phyloP scores from a whole-genome alignment of 352 stramenopile genomes.

The Globisporangium camurandrum region DNA sequence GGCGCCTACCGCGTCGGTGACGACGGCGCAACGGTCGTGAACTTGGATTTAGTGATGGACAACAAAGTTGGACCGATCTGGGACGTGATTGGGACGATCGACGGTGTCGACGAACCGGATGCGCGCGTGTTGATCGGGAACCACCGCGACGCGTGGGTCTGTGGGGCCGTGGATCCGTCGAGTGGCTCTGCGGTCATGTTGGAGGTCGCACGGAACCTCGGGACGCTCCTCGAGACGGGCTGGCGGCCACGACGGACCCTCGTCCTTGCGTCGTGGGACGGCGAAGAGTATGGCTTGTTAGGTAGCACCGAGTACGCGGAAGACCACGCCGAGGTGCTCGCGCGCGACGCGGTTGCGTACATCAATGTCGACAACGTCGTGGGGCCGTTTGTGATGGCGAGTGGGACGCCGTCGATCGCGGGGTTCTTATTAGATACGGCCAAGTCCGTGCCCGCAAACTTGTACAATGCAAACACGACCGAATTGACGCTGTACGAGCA shows the following conservation, averaged over 20 bases:
- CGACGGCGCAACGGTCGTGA: conserved; percentile 46
- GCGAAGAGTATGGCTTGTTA: conserved; percentile 80
- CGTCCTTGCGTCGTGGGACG: conserved; percentile 77
- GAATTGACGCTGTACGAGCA: conserved; percentile 29
- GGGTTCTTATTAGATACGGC: conserved; percentile 45
- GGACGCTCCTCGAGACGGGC: conserved; percentile 45
- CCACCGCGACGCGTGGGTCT: conserved; percentile 89
- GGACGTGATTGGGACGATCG: conserved; percentile 84
- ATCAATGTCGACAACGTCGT: conserved; percentile 81
- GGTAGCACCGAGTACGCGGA: conserved; percentile 82
- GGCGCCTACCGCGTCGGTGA: conserved; percentile 70
- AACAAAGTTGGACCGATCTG: conserved; percentile 77
- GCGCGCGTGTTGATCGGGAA: conserved; percentile 84
- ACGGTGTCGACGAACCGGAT: conserved; percentile 44
- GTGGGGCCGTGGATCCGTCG: conserved; percentile 80
- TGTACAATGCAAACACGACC: conserved; percentile 21
- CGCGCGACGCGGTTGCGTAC: conserved; percentile 63
- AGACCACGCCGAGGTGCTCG: conserved; percentile 37
- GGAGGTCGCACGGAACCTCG: conserved; percentile 73
- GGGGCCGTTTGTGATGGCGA: conserved; percentile 38
- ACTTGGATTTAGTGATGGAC: conserved; percentile 64
- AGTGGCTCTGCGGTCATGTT: conserved; percentile 72
- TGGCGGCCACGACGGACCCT: conserved; percentile 74
- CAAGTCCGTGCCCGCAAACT: conserved; percentile 43
- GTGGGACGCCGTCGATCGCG: conserved; percentile 61